Evolutionary conservation across 441 rosid species (phyloP).

Genomic region (Euphorbia schlechtendalii): DNA sequence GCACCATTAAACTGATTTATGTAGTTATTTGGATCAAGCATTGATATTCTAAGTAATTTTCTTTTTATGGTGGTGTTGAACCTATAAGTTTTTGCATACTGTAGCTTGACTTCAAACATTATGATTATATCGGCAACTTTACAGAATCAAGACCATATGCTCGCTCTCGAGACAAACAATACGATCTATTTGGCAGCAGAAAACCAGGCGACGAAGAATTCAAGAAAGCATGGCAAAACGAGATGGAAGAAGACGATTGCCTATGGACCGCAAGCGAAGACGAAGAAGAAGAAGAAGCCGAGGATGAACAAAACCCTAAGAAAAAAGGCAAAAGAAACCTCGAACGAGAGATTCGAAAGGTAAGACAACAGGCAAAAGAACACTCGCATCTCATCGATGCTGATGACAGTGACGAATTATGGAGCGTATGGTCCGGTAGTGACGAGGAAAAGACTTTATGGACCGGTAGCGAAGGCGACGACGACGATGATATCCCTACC

Average conservation of each 20-base stretch:
- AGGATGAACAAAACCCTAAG: too few species aligned
- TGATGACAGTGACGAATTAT: constrained; percentile 77
- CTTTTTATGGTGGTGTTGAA: too few species aligned
- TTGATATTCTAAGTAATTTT: too few species aligned
- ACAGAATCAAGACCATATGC: constrained; percentile 54
- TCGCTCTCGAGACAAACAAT: constrained; percentile 39
- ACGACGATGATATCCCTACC: constrained; percentile 71
- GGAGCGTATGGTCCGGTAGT: constrained; percentile 83
- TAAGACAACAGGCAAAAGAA: constrained; percentile 62
- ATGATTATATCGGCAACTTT: constrained; percentile 17
- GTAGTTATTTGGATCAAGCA: too few species aligned
- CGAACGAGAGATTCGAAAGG: constrained; percentile 51
- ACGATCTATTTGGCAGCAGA: constrained; percentile 58
- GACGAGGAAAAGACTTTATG: constrained; percentile 89
- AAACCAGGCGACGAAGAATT: constrained; percentile 55
- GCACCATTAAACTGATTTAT: too few species aligned
- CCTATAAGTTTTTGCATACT: not conserved
- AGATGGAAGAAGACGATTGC: constrained; percentile 52
- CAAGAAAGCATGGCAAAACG: constrained; percentile 61
- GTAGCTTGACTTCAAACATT: not conserved
- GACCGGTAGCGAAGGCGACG: constrained; percentile 91
- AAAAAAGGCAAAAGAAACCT: constrained; percentile 27
- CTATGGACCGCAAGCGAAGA: constrained; percentile 88
- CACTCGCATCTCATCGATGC: constrained; percentile 59
- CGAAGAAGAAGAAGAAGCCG: constrained; percentile 47